Conservation (phyloP, 257 asterid species). For the Salvia splendens region DNA sequence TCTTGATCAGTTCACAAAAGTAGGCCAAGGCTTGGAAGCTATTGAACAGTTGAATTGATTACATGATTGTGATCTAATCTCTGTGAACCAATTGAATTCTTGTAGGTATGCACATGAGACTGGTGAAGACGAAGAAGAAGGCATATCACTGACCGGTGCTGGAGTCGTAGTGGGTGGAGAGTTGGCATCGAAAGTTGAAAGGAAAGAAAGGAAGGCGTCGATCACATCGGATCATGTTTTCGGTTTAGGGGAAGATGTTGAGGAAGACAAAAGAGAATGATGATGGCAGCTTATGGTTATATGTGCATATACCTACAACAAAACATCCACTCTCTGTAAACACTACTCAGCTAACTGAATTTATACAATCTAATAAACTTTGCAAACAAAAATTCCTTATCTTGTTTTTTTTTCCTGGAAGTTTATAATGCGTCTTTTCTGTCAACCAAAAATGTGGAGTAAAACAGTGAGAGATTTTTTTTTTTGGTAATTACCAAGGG, state of each 20-base stretch:
- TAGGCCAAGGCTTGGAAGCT: not conserved
- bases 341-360: constrained; percentile 16
- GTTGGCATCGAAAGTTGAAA: constrained; percentile 53
- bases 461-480: no score
- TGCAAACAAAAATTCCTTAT: constrained; percentile 19
- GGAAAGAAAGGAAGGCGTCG: constrained; percentile 52
- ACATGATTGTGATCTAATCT: not conserved
- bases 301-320: constrained; percentile 29
- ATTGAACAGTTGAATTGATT: no score
- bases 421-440: no score
- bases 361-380: constrained; percentile 28
- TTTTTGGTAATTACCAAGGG: no score
- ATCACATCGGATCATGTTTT: constrained; percentile 55
- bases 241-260: constrained; percentile 54
- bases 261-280: constrained; percentile 64
- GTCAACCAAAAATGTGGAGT: no score
- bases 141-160: constrained; percentile 64
- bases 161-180: constrained; percentile 76
- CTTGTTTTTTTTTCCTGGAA: not conserved
- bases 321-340: not conserved
- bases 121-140: constrained; percentile 92
- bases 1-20: not conserved
- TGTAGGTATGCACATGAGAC: constrained; percentile 88
- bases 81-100: not conserved
- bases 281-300: not conserved